Evolutionary conservation across 1,284 basidiomycete genomes (phyloP).

Genomic region (Thelephora terrestris): DNA sequence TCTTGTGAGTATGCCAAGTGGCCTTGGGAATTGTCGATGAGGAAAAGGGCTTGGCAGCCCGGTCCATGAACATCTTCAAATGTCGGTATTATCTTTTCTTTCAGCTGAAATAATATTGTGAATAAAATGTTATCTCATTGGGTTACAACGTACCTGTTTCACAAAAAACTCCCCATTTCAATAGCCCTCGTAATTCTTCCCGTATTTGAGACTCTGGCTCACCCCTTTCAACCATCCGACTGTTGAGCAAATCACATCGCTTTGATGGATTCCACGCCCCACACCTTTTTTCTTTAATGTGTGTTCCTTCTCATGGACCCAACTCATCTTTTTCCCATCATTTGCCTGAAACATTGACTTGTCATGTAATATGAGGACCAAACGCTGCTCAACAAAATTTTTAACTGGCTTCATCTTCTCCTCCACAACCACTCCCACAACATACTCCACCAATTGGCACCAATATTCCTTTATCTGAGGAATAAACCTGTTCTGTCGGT

Average conservation of each 20-base stretch:
- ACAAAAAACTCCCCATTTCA: slow-evolving; percentile 30
- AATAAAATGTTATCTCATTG: background rate
- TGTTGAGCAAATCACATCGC: slow-evolving; percentile 12
- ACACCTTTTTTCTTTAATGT: slow-evolving; percentile 28
- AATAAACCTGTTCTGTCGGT: slow-evolving; percentile 18
- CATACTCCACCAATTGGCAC: slow-evolving; percentile 17
- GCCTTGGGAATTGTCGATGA: slow-evolving; percentile 32
- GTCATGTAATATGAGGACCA: slow-evolving; percentile 26
- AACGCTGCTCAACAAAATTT: slow-evolving; percentile 17
- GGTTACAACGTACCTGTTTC: slow-evolving; percentile 22
- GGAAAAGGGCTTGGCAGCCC: slow-evolving; percentile 24
- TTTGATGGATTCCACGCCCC: slow-evolving; percentile 13
- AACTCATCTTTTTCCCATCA: slow-evolving; percentile 22
- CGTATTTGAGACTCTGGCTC: slow-evolving; percentile 24
- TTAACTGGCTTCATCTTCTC: slow-evolving; percentile 10
- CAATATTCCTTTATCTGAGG: slow-evolving; percentile 18
- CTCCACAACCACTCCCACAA: slow-evolving; percentile 16
- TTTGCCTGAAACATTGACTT: slow-evolving; percentile 29
- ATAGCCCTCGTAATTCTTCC: slow-evolving; percentile 35
- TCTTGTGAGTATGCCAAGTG: slow-evolving; percentile 29
- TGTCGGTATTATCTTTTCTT: slow-evolving; percentile 27
- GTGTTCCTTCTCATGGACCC: slow-evolving; percentile 25
- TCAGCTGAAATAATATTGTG: slow-evolving; percentile 7
- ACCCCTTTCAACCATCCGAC: slow-evolving; percentile 11
- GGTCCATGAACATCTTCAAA: slow-evolving; percentile 24